A percentile compares a stretch with the other conserved stretches of the same genome.
These are phyloP conservation scores for Exophiala calicioides DNA, from an alignment of 2,329 filamentous ascomycete species.

Conservation along the genomic window DNA sequence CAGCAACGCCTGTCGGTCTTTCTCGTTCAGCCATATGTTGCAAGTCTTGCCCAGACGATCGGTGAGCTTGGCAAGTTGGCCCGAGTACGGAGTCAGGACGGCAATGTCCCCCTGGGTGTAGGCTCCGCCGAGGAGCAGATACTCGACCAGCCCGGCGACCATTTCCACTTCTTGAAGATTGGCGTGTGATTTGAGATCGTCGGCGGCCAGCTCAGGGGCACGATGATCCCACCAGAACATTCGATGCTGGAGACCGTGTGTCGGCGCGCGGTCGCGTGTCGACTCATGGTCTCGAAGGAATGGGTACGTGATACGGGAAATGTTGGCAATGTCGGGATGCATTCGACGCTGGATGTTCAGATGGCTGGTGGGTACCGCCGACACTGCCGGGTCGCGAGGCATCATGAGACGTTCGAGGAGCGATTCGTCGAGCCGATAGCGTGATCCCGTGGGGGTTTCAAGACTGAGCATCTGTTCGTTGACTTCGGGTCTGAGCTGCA, in stretches of 20 bases:
- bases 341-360: constrained; percentile 36
- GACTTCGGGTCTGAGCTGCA: constrained; percentile 35
- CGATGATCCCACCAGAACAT: constrained; percentile 37
- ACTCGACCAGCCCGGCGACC: constrained; percentile 32
- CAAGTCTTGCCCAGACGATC: constrained; percentile 29
- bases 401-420: constrained; percentile 60
- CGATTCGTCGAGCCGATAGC: constrained; percentile 60
- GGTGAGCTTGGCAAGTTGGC: constrained; percentile 33
- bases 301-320: constrained; percentile 35
- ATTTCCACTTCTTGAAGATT: constrained; percentile 36
- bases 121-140: constrained; percentile 33
- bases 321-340: constrained; percentile 35
- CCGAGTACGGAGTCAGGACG: constrained; percentile 37
- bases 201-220: constrained; percentile 28
- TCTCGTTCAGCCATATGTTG: constrained; percentile 34
- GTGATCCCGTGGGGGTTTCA: constrained; percentile 49
- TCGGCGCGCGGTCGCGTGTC: constrained; percentile 12
- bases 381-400: constrained; percentile 19
- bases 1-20: constrained; percentile 32
- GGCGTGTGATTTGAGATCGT: constrained; percentile 32
- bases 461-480: constrained; percentile 50
- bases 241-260: constrained; percentile 31
- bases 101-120: constrained; percentile 36
- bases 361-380: constrained; percentile 28
- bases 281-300: constrained; percentile 29